phyloP scores from a whole-genome alignment of 306 rosid species.

The Quercus alba region DNA sequence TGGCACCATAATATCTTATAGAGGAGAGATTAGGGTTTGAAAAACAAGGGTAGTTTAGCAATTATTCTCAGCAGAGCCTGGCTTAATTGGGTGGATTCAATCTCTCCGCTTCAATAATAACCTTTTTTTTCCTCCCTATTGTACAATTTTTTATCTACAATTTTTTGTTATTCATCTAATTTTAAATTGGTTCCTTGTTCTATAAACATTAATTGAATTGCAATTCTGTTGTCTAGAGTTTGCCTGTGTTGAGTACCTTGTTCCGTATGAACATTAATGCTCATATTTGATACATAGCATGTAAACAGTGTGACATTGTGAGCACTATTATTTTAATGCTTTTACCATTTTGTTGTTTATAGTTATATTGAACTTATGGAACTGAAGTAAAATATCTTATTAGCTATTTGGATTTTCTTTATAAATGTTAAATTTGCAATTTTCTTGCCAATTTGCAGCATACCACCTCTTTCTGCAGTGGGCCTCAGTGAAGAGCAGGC shows the following conservation, averaged over 20 bases:
- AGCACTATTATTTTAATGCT: background rate
- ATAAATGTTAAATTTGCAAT: conserved; percentile 9
- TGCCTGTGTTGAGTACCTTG: background rate
- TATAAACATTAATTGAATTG: background rate
- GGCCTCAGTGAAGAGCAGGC: conserved; percentile 97
- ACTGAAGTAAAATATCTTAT: background rate
- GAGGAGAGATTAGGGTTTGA: background rate
- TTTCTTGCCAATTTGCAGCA: conserved; percentile 54
- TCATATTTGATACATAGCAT: background rate
- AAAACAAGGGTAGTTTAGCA: background rate
- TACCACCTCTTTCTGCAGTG: conserved; percentile 91
- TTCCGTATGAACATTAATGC: no score
- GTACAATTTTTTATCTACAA: background rate
- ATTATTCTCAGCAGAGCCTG: background rate
- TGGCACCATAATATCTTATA: background rate
- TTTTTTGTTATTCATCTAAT: background rate
- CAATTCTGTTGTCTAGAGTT: conserved; percentile 1
- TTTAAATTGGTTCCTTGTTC: background rate
- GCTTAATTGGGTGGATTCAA: background rate
- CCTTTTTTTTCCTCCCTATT: background rate
- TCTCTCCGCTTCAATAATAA: background rate
- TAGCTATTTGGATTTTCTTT: background rate
- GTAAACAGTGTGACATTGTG: background rate
- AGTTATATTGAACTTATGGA: background rate
- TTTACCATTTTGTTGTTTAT: background rate